Base-by-base conservation (phyloP, 768 basidiomycete species). In the Astraeus odoratus region DNA sequence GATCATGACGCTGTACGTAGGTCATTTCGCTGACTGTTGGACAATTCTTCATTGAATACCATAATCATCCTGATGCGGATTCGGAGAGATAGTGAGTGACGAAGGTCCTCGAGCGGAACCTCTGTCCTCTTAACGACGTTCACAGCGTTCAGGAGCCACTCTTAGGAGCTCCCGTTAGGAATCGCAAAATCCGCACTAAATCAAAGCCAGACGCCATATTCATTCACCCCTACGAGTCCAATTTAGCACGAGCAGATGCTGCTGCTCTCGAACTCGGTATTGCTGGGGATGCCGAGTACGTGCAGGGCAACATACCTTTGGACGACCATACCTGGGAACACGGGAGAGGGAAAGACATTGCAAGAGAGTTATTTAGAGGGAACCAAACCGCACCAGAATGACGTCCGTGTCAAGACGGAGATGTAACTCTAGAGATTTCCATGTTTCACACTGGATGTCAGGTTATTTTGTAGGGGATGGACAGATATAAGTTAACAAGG, bases 191-290 rank as follows among this genome's bases (percentile, higher is more conserved):
- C 13, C 75, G 75, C 45, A 65, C 73, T 12, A 76, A 66, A 58
- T 72, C 76, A 37, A 81, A 78, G 54, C 79, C 81, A 2, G 74
- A 74, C 9, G 63, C 57, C 29, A 77, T 83, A 41, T 77, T 76
- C 52, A 82, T 83, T 40, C 81, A 83, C 53, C 81, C 83, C 2
- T 61, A 60, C 34, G 59, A 79, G 34, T 82, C 80, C 29, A 83
- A 82, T 55, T 54, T 81, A 49, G 80, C 80, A 5, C 78, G 82
- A 27, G 82, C 82, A 3, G 81, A 84, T 47, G 78, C 75, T 8
- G 70, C 64, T n/a, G 79, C 79, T 0, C 58, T 75, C 37, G 71
- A 77, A 52, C 62, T 80, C 25, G 81, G 79, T 19, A 48, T 81
- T 15, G 60, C 60, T 3, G 67, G 71, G 18, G 70, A 74, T 46